Conservation (phyloP, 805 yeast species). For the Spathaspora girioi region DNA sequence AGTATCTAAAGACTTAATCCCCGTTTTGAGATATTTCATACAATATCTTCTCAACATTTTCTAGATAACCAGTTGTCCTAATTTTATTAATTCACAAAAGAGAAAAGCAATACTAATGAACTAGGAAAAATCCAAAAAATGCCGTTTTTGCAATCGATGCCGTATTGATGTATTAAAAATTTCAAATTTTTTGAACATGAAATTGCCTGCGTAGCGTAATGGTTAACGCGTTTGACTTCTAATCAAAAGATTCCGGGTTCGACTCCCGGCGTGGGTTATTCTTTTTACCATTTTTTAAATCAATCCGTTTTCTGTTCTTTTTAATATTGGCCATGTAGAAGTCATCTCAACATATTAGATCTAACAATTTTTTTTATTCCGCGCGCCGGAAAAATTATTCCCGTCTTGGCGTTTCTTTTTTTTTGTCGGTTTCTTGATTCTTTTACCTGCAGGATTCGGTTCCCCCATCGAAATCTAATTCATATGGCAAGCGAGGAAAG, state of each 20-base stretch:
- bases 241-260: constrained; percentile 65
- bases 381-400: neutral
- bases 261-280: constrained; percentile 49
- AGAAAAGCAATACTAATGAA: neutral
- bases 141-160: neutral
- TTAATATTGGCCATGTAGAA: neutral
- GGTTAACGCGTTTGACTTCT: constrained; percentile 68
- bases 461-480: neutral
- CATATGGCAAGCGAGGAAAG: no score
- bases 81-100: no score
- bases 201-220: constrained; percentile 58
- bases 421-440: neutral
- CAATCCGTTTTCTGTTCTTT: neutral
- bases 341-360: neutral
- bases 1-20: no score
- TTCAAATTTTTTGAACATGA: neutral
- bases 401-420: neutral
- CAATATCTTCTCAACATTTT: no score
- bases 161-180: neutral
- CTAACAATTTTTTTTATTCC: neutral
- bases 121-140: neutral
- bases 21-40: no score
- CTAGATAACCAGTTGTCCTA: no score
- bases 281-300: neutral
- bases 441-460: neutral